Evolutionary conservation across 2,329 filamentous ascomycete species (phyloP), one percentile per base, ranked within the genome.

Genomic region (Calycina herbarum): DNA sequence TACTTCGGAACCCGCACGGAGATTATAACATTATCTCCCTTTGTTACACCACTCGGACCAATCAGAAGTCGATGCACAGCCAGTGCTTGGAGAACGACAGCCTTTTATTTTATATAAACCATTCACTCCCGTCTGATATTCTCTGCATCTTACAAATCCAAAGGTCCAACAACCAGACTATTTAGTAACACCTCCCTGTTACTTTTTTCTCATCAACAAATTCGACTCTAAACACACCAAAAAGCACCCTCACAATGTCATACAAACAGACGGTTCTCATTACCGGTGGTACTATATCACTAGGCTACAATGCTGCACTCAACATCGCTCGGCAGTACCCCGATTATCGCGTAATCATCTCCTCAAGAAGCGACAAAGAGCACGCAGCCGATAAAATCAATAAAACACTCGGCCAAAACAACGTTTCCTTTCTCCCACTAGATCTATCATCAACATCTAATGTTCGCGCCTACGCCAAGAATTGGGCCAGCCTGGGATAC

Each of bases 201-300:
- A 20, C 45, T 11, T 51, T 13, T 5, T 3, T 11, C 7, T 27
- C 20, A 51, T 20, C n/a, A 5, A 2, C 45, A 51, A 27, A 2
- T 27, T 11, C n/a, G 27, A 51, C 45, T 8, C 45, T 0, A 17
- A 20, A 38, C n/a, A 40, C 42, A 57, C 35, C 38, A 31, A 62
- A 2, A 35, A 57, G 24, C 40, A n/a, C 57, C n/a, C 15, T 48
- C 11, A 69, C 45, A 15, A 72, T 71, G 69, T 61, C 67, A 2
- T 73, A 67, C 58, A 63, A 64, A 58, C 24, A 67, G 6, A 69
- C 75, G 1, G 68, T 78, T 38, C 73, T 83, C n/a, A 64, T 83
- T 38, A 84, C 81, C 0, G 82, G 82, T 17, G 82, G 82, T 5
- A 83, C 81, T 1, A 61, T 68, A 10, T 78, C 77, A 11, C 71